A percentile compares a stretch with the other conserved stretches of the same genome.
phyloP scores from a whole-genome alignment of 1,284 basidiomycete genomes.

The Sutorius eximius region DNA sequence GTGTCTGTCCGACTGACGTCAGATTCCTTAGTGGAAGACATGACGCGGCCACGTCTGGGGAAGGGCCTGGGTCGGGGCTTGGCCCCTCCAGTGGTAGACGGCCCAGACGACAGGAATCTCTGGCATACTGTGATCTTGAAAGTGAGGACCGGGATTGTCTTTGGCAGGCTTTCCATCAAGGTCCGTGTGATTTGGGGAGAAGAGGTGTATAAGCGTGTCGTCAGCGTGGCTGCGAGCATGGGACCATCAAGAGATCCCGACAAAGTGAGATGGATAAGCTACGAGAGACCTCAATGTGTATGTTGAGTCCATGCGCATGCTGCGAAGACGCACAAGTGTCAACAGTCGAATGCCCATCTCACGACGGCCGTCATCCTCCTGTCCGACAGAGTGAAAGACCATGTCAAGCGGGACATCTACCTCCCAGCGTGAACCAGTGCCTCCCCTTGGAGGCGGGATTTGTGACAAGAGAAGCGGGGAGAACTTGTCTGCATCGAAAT shows the following conservation, averaged over 20 bases:
- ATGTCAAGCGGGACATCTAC: slow-evolving; percentile 56
- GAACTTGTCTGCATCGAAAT: slow-evolving; percentile 43
- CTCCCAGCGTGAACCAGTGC: slow-evolving; percentile 54
- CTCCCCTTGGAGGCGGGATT: slow-evolving; percentile 57
- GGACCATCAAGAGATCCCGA: slow-evolving; percentile 49
- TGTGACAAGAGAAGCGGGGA: slow-evolving; percentile 64
- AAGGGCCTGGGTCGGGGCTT: slow-evolving; percentile 37
- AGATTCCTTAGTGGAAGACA: slow-evolving; percentile 8
- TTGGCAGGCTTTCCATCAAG: slow-evolving; percentile 45
- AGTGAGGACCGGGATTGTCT: slow-evolving; percentile 38
- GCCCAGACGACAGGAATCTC: slow-evolving; percentile 38
- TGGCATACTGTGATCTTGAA: slow-evolving; percentile 55
- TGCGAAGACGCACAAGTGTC: slow-evolving; percentile 42
- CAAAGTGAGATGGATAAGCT: slow-evolving; percentile 58
- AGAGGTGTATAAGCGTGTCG: slow-evolving; percentile 44
- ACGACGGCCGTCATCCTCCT: slow-evolving; percentile 42
- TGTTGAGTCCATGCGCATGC: neutral
- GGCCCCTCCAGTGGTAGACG: slow-evolving; percentile 14
- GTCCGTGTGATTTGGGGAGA: slow-evolving; percentile 35
- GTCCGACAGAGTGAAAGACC: slow-evolving; percentile 50
- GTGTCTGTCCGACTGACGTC: slow-evolving; percentile 16
- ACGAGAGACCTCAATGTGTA: slow-evolving; percentile 5
- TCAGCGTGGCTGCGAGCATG: slow-evolving; percentile 50
- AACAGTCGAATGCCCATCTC: slow-evolving; percentile 52
- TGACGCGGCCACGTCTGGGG: slow-evolving; percentile 25